A percentile compares a stretch with the other conserved stretches of the same genome.
Conservation (phyloP, 106 monocot species). For the Narthecium ossifragum region DNA sequence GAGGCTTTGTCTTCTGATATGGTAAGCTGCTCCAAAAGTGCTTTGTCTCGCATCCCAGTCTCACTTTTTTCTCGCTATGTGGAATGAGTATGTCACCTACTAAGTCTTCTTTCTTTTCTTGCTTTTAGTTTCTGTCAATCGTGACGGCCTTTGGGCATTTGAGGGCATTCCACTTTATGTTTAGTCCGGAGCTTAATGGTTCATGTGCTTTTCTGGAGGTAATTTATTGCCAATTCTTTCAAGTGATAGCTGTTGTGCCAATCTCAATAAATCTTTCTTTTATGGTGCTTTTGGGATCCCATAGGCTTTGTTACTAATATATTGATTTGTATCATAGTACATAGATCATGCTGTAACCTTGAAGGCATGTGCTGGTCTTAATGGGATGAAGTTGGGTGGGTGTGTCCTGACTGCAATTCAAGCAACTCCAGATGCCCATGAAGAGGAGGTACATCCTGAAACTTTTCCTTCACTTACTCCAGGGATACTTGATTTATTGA, state of each 20-base stretch:
- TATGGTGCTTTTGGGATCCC: not conserved
- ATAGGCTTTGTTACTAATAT: not conserved
- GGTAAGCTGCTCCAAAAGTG: constrained; percentile 44
- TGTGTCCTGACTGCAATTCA: constrained; percentile 55
- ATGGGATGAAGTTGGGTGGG: constrained; percentile 87
- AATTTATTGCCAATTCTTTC: constrained; percentile 6
- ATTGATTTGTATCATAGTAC: constrained; percentile 43
- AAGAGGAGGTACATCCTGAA: constrained; percentile 24
- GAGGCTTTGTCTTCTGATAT: constrained; percentile 58
- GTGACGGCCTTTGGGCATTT: constrained; percentile 63
- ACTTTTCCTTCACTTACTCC: not conserved
- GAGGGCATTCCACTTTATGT: constrained; percentile 63
- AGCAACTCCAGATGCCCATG: constrained; percentile 41
- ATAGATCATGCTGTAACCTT: constrained; percentile 61
- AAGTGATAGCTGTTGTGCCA: no score
- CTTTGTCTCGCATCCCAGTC: no score
- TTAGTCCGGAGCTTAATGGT: constrained; percentile 52
- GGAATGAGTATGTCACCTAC: no score
- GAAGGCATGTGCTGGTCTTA: constrained; percentile 80
- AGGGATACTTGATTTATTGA: not conserved
- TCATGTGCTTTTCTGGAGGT: constrained; percentile 92
- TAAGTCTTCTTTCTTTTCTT: constrained; percentile 11
- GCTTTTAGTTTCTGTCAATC: constrained; percentile 70
- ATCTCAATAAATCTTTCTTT: not conserved
- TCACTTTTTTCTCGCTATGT: no score